Evolutionary conservation across 148 eudicot genomes (phyloP), one percentile per base, ranked within the genome.

Genomic region (Camellia granthamiana): DNA sequence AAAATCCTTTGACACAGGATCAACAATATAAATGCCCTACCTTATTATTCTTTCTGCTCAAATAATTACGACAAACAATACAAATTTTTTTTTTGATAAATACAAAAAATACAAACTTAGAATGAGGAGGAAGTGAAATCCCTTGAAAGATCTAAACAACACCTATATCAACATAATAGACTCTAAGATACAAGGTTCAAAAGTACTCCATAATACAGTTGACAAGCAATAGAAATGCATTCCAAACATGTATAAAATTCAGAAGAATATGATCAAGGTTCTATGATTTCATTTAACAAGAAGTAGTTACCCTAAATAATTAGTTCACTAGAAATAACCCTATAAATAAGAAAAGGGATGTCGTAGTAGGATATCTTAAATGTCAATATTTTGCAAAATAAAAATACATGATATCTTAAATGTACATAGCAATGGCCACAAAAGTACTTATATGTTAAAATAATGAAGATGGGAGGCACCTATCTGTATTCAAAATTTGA

Each of bases 91-190:
- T 30, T 30, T 30, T 30, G 38, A 30, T 30, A 30, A 30, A 30
- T 16, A 60, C 41, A 10, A 1, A 67, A 10, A 66, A 41, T 15
- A 15, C 21, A 55, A 58, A 44, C 15, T 18, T 38, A 30, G 14
- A 78, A 66, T 38, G 30, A 66, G 44, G 46, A 78, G 6, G 41
- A 10, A 68, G 54, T 68, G 15, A 78, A 77, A 52, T 51, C 46
- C 63, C 62, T 54, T 30, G 16, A 66, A 38, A 67, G 7, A 30
- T 15, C 47, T 65, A 64, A 77, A 66, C 12, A 6, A 65, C 19
- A 23, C 7, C 43, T 13, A n/a, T 23, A 23, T 15, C 13, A 41
- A 3, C 3, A 63, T 2, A 23, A 63, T 21, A 59, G 62, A n/a
- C 19, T 5, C 19, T 18, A 18, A 47, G 10, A n/a, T 47, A 58